These are phyloP conservation scores for Micractinium conductrix DNA, from an alignment of 139 green algal species.

Conservation along the genomic window DNA sequence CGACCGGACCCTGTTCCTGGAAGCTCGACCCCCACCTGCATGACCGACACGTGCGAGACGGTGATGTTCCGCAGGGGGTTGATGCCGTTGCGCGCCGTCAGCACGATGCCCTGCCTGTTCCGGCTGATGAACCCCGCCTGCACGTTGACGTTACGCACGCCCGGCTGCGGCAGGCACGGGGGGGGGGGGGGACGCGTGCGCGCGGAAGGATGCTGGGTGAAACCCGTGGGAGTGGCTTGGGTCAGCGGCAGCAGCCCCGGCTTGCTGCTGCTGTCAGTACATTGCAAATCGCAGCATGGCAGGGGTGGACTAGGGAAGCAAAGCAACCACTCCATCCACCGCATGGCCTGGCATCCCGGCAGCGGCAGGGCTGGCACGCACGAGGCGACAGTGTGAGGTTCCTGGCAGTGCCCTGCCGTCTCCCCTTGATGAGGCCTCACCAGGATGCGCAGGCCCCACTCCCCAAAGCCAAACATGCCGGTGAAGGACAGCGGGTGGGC, in stretches of 20 bases:
- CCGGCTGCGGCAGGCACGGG: background rate
- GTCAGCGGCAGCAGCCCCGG: too few species aligned
- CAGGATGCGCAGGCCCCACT: background rate
- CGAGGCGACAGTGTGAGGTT: background rate
- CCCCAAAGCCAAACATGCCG: background rate
- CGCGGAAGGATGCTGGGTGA: too few species aligned
- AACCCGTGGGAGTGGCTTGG: too few species aligned
- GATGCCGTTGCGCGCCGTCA: background rate
- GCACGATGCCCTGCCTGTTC: background rate
- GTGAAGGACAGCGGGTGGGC: background rate
- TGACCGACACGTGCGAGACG: slow-evolving; percentile 2
- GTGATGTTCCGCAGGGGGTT: background rate
- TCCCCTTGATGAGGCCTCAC: background rate
- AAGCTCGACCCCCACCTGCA: background rate
- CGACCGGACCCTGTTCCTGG: background rate
- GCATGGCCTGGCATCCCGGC: background rate
- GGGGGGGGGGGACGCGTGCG: too few species aligned
- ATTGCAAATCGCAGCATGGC: too few species aligned
- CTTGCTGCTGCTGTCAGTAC: too few species aligned
- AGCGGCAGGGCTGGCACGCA: background rate
- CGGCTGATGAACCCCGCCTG: background rate
- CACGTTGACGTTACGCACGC: background rate
- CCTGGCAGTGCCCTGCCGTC: background rate
- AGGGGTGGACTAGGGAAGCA: background rate
- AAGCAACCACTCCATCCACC: too few species aligned